Evolutionary conservation across 768 basidiomycete genomes (phyloP).

Genomic region (Kwoniella europaea): DNA sequence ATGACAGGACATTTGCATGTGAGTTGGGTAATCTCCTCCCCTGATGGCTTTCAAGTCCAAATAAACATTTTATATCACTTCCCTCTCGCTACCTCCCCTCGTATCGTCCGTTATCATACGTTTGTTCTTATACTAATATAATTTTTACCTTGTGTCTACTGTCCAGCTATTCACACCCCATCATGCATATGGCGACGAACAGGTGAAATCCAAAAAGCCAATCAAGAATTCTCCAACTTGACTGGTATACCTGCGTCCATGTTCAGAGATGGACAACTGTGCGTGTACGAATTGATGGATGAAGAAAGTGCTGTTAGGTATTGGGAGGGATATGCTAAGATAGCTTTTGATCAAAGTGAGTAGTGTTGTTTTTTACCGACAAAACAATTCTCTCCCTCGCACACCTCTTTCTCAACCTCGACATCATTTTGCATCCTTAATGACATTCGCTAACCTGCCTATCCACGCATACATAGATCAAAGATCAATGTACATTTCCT

Average conservation of each 20-base stretch:
- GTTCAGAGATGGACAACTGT: constrained; percentile 73
- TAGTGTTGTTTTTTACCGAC: background rate
- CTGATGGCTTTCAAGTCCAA: no score
- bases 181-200: constrained; percentile 96
- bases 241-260: constrained; percentile 68
- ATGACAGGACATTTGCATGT: constrained; percentile 72
- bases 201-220: constrained; percentile 98
- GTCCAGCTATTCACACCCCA: constrained; percentile 94
- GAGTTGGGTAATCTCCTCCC: constrained; percentile 20
- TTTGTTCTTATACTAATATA: background rate
- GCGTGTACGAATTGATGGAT: constrained; percentile 98
- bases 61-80: no score
- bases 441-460: background rate
- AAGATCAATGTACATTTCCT: constrained; percentile 49
- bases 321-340: constrained; percentile 95
- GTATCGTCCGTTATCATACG: no score
- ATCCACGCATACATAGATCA: constrained; percentile 32
- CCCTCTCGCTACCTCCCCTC: no score
- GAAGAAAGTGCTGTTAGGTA: constrained; percentile 96
- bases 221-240: constrained; percentile 90
- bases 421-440: background rate
- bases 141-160: no score
- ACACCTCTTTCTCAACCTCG: background rate
- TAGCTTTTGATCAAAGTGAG: constrained; percentile 52
- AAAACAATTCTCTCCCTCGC: background rate